Evolutionary conservation across 495 filamentous ascomycete species (phyloP).

Genomic region (Penicillium parvum): DNA sequence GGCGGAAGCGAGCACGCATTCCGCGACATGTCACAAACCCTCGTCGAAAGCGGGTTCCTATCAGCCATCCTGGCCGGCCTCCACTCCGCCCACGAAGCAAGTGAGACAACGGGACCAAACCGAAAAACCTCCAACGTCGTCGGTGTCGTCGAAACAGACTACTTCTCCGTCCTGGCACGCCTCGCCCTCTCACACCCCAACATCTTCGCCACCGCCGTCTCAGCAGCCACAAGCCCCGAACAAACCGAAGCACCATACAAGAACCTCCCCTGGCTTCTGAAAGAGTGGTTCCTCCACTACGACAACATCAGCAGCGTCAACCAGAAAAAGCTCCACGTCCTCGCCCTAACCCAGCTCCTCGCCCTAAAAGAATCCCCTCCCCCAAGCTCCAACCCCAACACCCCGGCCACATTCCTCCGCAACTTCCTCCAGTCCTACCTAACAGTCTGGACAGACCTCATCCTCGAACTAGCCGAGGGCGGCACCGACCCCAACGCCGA

Average conservation of each 20-base stretch:
- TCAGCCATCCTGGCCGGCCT: constrained; percentile 64
- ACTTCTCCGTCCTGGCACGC: constrained; percentile 76
- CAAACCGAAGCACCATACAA: too few species aligned
- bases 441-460: constrained; percentile 65
- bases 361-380: constrained; percentile 53
- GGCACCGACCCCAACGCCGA: constrained; percentile 39
- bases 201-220: constrained; percentile 56
- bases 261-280: constrained; percentile 66
- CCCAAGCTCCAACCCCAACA: constrained; percentile 22
- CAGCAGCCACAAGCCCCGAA: constrained; percentile 33
- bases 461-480: constrained; percentile 55
- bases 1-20: constrained; percentile 62
- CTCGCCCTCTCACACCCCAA: constrained; percentile 65
- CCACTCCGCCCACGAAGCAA: constrained; percentile 63
- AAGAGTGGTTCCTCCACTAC: constrained; percentile 86
- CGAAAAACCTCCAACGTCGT: constrained; percentile 57
- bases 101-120: constrained; percentile 74
- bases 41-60: constrained; percentile 66
- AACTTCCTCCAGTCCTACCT: constrained; percentile 60
- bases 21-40: constrained; percentile 58
- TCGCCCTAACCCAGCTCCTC: constrained; percentile 78
- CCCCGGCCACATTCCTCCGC: constrained; percentile 50
- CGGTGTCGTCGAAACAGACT: constrained; percentile 70
- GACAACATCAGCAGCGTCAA: constrained; percentile 72
- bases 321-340: constrained; percentile 73